Evolutionary conservation across 257 asterid species (phyloP), one percentile per base, ranked within the genome.

Genomic region (Salvia rosmarinus): DNA sequence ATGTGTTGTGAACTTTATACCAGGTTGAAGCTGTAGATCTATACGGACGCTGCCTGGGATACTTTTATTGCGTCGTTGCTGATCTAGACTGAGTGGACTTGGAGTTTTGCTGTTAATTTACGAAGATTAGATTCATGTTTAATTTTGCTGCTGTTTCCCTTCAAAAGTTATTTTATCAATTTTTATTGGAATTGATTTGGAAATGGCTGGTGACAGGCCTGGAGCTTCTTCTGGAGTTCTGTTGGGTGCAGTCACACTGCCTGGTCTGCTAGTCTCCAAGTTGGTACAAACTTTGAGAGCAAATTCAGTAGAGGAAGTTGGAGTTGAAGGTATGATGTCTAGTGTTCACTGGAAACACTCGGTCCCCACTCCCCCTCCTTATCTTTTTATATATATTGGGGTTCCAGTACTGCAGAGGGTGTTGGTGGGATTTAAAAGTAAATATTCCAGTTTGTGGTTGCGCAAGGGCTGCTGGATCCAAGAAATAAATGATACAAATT

Each of bases 181-280:
- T 7, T 71, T 39, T 20, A 30, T 65, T 43, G 64, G 16, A 58
- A 55, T 37, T 57, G 56, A 64, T 64, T 75, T 34, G 51, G 8
- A 30, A 56, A 57, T 78, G 65, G 11, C 39, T 75, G 58, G 61
- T 32, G 63, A 74, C 66, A 89, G 99, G 92, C 95, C 90, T 67
- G 98, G 96, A 70, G 95, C 85, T 56, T 84, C 99, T 19, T 87
- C 98, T 10, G 99, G 99, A 56, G 83, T 91, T 79, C 70, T 91
- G 72, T 76, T 95, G 70, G 96, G 99, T 66, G 88, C 98, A 42
- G 89, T 86, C 43, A 88, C 98, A 2, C 81, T 95, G 52, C 99
- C 98, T 3, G 92, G 95, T 67, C 81, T 95, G 42, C 84, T 89
- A 82, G 64, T 91, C 68, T 95, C 98, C 17, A 86, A 82, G 73